phyloP scores from a whole-genome alignment of 106 monocot species.

The Dendrobium huoshanense region DNA sequence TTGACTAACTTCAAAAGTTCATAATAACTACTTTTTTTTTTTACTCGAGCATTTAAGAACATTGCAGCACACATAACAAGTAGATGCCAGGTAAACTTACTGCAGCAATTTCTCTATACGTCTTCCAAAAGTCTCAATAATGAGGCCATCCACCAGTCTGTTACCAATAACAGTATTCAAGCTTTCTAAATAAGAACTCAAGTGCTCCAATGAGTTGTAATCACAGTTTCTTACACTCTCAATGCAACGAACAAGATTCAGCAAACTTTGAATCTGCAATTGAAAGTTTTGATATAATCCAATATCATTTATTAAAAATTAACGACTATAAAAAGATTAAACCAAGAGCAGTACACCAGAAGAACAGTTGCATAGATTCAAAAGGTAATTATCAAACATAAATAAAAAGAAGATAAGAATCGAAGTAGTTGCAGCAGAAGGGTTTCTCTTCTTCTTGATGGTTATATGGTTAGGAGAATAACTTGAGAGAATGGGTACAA shows the following conservation, averaged over 20 bases:
- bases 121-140: slow-evolving; percentile 94
- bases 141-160: slow-evolving; percentile 80
- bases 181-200: slow-evolving; percentile 69
- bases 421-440: neutral
- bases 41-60: neutral
- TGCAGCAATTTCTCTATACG: slow-evolving; percentile 72
- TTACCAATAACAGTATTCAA: slow-evolving; percentile 63
- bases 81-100: slow-evolving; percentile 36
- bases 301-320: neutral
- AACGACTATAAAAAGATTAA: neutral
- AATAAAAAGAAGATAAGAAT: neutral
- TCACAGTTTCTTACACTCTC: slow-evolving; percentile 34
- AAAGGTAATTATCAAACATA: neutral
- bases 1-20: neutral
- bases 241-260: slow-evolving; percentile 57
- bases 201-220: slow-evolving; percentile 63
- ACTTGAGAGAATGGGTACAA: neutral
- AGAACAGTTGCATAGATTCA: neutral
- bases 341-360: slow-evolving; percentile 1
- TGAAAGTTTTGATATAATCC: neutral
- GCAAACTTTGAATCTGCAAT: slow-evolving; percentile 66
- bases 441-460: neutral
- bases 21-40: neutral
- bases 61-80: neutral
- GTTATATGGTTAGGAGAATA: neutral